Conservation (phyloP, 75 land plant genomes). For the Pinus tabuliformis region DNA sequence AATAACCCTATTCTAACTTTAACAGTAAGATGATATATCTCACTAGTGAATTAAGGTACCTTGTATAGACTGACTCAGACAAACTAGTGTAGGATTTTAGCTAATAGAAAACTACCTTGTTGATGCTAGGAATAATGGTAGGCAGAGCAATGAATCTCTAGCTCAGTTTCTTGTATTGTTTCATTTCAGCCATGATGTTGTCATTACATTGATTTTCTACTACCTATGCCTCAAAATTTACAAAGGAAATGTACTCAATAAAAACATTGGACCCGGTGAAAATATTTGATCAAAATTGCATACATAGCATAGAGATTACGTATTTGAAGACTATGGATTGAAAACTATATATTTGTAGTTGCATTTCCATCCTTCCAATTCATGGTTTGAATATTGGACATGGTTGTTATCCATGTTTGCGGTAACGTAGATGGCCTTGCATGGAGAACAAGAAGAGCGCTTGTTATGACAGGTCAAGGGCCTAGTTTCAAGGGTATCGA, state of each 20-base stretch:
- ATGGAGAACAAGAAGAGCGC: constrained; percentile 41
- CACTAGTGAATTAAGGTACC: too few species aligned
- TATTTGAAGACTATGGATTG: constrained; percentile 23
- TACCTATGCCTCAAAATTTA: too few species aligned
- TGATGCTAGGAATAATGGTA: constrained; percentile 82
- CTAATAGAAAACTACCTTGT: constrained; percentile 41
- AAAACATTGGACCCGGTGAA: too few species aligned
- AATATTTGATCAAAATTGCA: too few species aligned
- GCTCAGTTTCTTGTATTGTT: constrained; percentile 84
- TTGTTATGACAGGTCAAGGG: constrained; percentile 46
- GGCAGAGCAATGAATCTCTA: constrained; percentile 89
- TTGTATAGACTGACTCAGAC: too few species aligned
- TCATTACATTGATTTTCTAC: too few species aligned
- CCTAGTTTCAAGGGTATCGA: constrained; percentile 23
- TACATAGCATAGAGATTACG: too few species aligned
- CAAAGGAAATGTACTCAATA: too few species aligned
- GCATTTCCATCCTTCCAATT: constrained; percentile 66
- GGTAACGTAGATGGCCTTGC: constrained; percentile 42
- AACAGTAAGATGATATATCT: too few species aligned
- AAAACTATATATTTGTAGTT: constrained; percentile 36
- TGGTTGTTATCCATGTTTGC: constrained; percentile 5
- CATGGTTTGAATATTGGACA: constrained; percentile 34
- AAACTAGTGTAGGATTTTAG: too few species aligned
- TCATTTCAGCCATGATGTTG: constrained; percentile 85
- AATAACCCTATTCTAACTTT: too few species aligned